Base-by-base conservation (phyloP, 2,329 filamentous ascomycete genomes). In the Fusarium sororula region DNA sequence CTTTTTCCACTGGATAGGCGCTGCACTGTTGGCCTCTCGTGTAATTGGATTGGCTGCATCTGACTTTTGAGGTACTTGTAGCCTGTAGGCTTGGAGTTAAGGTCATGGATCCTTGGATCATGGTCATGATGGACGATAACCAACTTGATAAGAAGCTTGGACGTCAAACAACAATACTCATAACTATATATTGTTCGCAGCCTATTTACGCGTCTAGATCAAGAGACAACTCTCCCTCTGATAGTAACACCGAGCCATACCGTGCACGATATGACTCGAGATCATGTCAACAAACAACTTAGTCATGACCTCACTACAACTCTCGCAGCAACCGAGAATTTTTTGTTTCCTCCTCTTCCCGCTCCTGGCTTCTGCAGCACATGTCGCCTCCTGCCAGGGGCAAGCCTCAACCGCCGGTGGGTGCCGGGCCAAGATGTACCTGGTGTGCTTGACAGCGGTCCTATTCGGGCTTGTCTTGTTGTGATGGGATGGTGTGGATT, bases 401-500 rank as follows among this genome's bases (percentile, higher is more conserved):
- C 70, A 70, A 53, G 70, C 69, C 70, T 58, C 57, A 57, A 70
- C 60, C 54, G 69, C 60, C 54, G 69, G 70, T 66, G 69, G 50
- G 58, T 68, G 72, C 63, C 59, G 68, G 51, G 56, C 55, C 26
- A 66, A 70, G 55, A 61, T 32, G 66, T 70, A 44, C 60, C 60
- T 63, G 66, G 68, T 72, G 61, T 66, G 66, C 48, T 63, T 73
- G 68, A 63, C 61, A 56, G 53, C 54, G 42, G 37, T 70, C 54
- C 63, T 53, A 56, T 72, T 73, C 67, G 66, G 72, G 72, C 60
- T 74, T 66, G 50, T 41, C 37, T n/a, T 54, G 71, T 72, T 67
- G 63, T 67, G 66, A 70, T 53, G 68, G 51, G 67, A 35, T 70
- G 67, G 58, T 53, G 67, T 70, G 67, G 66, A 28, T 70, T 65